These are phyloP conservation scores for Lantana camara DNA, from an alignment of 257 asterid genomes.

Conservation along the genomic window DNA sequence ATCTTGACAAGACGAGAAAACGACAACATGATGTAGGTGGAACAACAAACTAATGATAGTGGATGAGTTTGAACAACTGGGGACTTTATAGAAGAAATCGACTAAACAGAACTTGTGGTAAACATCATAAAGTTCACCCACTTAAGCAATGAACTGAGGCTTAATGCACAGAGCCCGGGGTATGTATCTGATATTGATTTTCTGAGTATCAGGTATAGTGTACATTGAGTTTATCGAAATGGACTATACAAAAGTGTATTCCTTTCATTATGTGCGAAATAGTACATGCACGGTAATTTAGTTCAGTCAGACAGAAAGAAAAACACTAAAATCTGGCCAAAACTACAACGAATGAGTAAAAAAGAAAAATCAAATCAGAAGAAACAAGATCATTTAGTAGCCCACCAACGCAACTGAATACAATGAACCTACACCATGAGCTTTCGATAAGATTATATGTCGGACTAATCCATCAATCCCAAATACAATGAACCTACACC, in stretches of 20 bases:
- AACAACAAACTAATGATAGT: slow-evolving; percentile 5
- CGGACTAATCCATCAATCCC: not conserved
- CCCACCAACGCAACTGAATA: not conserved
- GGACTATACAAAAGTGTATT: no score
- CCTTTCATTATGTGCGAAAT: no score
- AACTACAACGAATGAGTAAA: not conserved
- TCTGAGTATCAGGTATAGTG: no score
- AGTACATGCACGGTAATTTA: no score
- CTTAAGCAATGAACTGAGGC: not conserved
- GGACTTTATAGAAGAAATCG: no score
- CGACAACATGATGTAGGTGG: not conserved
- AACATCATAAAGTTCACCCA: no score
- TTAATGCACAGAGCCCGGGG: no score
- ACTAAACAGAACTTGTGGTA: no score
- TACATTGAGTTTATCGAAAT: no score
- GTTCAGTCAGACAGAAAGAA: not conserved
- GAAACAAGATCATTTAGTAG: not conserved
- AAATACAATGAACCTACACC: not conserved
- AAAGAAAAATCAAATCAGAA: not conserved
- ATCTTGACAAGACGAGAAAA: no score
- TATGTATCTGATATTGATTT: no score
- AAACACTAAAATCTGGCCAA: not conserved
- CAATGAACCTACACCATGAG: not conserved
- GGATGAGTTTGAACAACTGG: no score
- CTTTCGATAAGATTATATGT: not conserved